Evolutionary conservation across 106 monocot genomes (phyloP).

Genomic region (Iris macrosiphon): DNA sequence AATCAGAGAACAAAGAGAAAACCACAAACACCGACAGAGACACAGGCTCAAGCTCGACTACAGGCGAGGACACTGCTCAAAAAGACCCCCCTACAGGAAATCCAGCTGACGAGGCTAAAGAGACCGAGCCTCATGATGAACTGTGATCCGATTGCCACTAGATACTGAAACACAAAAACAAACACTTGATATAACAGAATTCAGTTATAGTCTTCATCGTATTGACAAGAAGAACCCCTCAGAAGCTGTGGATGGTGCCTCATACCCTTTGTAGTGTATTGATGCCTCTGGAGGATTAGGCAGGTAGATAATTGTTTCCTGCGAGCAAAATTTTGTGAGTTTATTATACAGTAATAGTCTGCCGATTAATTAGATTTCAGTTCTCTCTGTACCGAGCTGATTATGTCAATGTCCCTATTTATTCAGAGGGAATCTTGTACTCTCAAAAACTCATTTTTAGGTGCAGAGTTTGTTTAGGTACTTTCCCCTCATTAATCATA

Average conservation of each 20-base stretch:
- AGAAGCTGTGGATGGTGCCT: too few species aligned
- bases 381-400: background rate
- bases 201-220: background rate
- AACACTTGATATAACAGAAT: background rate
- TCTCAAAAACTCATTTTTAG: background rate
- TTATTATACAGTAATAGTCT: background rate
- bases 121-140: slow-evolving; percentile 71
- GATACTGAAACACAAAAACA: background rate
- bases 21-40: slow-evolving; percentile 4
- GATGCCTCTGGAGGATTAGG: background rate
- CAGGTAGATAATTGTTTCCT: background rate
- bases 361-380: background rate
- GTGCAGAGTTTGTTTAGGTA: too few species aligned
- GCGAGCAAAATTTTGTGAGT: background rate
- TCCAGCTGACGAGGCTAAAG: background rate
- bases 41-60: slow-evolving; percentile 11
- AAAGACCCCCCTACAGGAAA: slow-evolving; percentile 19
- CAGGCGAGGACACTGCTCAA: slow-evolving; percentile 16
- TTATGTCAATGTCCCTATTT: slow-evolving; percentile 3
- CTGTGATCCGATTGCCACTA: slow-evolving; percentile 25
- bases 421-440: slow-evolving; percentile 3
- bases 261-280: background rate
- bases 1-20: slow-evolving; percentile 27
- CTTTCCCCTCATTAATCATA: too few species aligned
- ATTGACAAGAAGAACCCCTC: too few species aligned